A percentile compares a stretch with the other conserved stretches of the same genome.
Conservation (phyloP, 257 asterid genomes). For the Ilex asprella region DNA sequence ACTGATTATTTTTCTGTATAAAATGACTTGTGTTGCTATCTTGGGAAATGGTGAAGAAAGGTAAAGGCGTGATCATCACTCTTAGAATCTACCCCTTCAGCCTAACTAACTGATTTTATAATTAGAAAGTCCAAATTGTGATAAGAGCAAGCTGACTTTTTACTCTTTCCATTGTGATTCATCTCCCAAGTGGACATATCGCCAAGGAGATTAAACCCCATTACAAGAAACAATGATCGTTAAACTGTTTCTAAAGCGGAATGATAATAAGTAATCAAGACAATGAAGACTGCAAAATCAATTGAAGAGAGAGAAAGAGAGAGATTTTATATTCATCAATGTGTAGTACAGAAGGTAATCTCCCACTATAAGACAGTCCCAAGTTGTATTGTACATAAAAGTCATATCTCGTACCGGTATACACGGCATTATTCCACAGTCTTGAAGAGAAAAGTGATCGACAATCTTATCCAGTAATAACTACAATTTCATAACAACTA, state of each 20-base stretch:
- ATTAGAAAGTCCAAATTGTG: constrained; percentile 29
- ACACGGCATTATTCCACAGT: too few relatives aligned
- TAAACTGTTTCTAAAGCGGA: not conserved
- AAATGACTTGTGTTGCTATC: constrained; percentile 9
- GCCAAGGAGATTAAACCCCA: constrained; percentile 36
- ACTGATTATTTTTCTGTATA: too few relatives aligned
- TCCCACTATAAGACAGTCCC: too few relatives aligned
- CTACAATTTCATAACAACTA: too few relatives aligned
- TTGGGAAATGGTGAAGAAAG: constrained; percentile 9
- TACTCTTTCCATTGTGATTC: constrained; percentile 15
- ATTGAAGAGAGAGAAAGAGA: too few relatives aligned
- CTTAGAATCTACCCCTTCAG: constrained; percentile 16
- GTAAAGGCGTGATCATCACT: constrained; percentile 8
- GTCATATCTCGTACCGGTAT: too few relatives aligned
- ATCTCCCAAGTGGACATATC: constrained; percentile 25
- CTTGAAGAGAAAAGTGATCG: too few relatives aligned
- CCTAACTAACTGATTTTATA: constrained; percentile 20
- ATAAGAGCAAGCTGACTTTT: constrained; percentile 23
- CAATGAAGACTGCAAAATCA: constrained; percentile 2
- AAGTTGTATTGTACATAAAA: too few relatives aligned
- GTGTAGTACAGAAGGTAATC: not conserved
- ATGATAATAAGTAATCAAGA: constrained; percentile 7
- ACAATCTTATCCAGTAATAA: too few relatives aligned
- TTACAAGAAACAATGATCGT: constrained; percentile 17
- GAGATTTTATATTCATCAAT: not conserved